Percentiles rank a stretch among this genome's conserved stretches.
Conservation (phyloP, 2,329 filamentous ascomycete species). For the Xylaria multiplex region DNA sequence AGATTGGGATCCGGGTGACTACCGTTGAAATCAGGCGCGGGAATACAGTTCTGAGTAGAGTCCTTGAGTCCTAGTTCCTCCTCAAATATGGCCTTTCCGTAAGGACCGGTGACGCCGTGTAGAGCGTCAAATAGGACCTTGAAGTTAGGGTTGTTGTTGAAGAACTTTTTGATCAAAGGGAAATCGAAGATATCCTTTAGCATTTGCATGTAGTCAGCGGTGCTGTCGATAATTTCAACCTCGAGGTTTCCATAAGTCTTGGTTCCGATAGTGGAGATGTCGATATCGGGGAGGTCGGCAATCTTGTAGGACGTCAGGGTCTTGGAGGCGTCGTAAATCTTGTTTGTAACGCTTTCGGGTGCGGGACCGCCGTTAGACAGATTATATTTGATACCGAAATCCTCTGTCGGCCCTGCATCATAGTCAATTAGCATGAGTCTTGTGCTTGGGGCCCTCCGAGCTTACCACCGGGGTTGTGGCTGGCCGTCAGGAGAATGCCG, state of each 20-base stretch:
- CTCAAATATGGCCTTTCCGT: conserved; percentile 94
- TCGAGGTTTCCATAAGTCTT: conserved; percentile 87
- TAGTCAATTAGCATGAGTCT: conserved; percentile 20
- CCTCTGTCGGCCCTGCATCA: conserved; percentile 80
- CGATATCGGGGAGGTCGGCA: conserved; percentile 84
- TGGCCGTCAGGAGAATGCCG: conserved; percentile 95
- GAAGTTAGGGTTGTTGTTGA: conserved; percentile 87
- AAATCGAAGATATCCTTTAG: conserved; percentile 99
- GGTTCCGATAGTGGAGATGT: conserved; percentile 83
- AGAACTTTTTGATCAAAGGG: conserved; percentile 92
- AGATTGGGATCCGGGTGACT: conserved; percentile 98
- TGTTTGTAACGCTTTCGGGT: conserved; percentile 96
- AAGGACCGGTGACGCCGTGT: conserved; percentile 93
- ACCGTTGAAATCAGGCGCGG: conserved; percentile 93
- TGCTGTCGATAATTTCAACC: conserved; percentile 95
- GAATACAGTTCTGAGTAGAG: conserved; percentile 88
- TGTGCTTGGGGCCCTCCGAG: neutral
- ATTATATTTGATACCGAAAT: conserved; percentile 99
- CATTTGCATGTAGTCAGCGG: conserved; percentile 90
- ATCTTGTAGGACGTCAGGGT: conserved; percentile 92
- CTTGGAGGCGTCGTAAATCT: conserved; percentile 94
- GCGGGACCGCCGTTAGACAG: conserved; percentile 94
- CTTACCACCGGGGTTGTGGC: conserved; percentile 96
- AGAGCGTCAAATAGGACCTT: conserved; percentile 97
- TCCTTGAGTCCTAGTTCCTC: conserved; percentile 85